These are phyloP conservation scores for Wickerhamomyces chaumierensis DNA, from an alignment of 805 yeast species.

Conservation along the genomic window DNA sequence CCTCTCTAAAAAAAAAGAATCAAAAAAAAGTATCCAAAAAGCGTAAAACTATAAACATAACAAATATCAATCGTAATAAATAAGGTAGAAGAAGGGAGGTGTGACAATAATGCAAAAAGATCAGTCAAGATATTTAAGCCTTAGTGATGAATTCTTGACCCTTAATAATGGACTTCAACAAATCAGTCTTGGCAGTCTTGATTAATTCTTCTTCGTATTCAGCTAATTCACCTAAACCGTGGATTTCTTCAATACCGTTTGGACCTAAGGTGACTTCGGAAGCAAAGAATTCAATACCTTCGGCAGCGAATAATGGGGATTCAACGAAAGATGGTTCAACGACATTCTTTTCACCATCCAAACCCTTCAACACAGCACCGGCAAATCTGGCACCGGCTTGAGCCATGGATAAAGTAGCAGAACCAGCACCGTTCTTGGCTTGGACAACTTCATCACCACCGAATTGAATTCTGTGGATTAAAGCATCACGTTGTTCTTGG, in stretches of 20 bases:
- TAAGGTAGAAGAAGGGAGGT: no score
- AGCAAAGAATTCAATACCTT: conserved; percentile 93
- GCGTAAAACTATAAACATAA: not conserved
- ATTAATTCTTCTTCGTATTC: conserved; percentile 79
- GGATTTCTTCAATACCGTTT: conserved; percentile 77
- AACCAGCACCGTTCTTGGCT: conserved; percentile 91
- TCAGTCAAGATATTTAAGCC: conserved; percentile 35
- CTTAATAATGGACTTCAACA: conserved; percentile 65
- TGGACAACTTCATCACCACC: conserved; percentile 95
- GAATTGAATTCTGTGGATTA: conserved; percentile 83
- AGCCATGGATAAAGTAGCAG: conserved; percentile 90
- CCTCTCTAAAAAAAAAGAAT: no score
- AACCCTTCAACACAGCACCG: conserved; percentile 51
- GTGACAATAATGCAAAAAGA: not conserved
- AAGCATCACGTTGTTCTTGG: conserved; percentile 52
- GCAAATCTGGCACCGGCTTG: conserved; percentile 79
- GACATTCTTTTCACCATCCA: conserved; percentile 51
- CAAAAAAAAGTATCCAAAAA: not conserved
- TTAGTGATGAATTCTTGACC: conserved; percentile 80
- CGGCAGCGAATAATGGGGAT: conserved; percentile 69
- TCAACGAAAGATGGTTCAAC: conserved; percentile 66
- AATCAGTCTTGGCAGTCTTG: conserved; percentile 54
- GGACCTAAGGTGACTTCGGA: conserved; percentile 89
- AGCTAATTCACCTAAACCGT: conserved; percentile 62
- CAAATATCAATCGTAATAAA: not conserved